These are phyloP conservation scores for Lachancea sp. DNA, from an alignment of 805 yeast species.

Conservation along the genomic window DNA sequence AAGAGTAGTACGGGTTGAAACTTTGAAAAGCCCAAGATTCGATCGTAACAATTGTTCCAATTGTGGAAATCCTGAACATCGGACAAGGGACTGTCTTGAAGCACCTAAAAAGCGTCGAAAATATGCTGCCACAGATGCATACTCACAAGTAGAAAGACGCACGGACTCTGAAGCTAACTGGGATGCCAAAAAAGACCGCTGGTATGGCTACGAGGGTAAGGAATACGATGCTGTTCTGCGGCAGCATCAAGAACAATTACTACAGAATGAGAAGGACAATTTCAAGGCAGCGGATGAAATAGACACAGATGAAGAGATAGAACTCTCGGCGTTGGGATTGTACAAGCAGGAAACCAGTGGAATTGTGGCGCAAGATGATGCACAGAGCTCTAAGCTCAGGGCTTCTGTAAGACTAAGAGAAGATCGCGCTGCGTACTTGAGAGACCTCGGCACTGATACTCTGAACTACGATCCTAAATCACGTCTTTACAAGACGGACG, in stretches of 20 bases:
- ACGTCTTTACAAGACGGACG: slow-evolving; percentile 34
- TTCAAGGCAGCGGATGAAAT: slow-evolving; percentile 14
- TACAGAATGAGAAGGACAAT: slow-evolving; percentile 5
- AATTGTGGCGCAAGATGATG: slow-evolving; percentile 18
- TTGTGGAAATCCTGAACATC: slow-evolving; percentile 51
- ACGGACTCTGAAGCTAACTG: slow-evolving; percentile 33
- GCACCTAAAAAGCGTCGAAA: slow-evolving; percentile 38
- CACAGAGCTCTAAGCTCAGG: slow-evolving; percentile 12
- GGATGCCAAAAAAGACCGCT: slow-evolving; percentile 71
- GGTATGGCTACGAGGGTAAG: slow-evolving; percentile 69
- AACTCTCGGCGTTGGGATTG: slow-evolving; percentile 37
- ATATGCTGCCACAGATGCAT: neutral
- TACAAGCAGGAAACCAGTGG: slow-evolving; percentile 19
- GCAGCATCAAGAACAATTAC: slow-evolving; percentile 39
- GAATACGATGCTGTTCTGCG: slow-evolving; percentile 51
- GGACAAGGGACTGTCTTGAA: slow-evolving; percentile 50
- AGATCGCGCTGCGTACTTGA: slow-evolving; percentile 67
- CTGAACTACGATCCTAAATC: slow-evolving; percentile 51
- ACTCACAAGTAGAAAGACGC: neutral
- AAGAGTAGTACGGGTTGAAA: slow-evolving; percentile 19
- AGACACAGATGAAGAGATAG: slow-evolving; percentile 42
- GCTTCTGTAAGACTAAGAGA: slow-evolving; percentile 56
- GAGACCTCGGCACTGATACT: slow-evolving; percentile 42
- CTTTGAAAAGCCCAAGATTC: slow-evolving; percentile 4
- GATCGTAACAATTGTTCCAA: slow-evolving; percentile 38